Evolutionary conservation across 306 rosid species (phyloP), one percentile per base, ranked within the genome.

Genomic region (Boehmeria nivea): DNA sequence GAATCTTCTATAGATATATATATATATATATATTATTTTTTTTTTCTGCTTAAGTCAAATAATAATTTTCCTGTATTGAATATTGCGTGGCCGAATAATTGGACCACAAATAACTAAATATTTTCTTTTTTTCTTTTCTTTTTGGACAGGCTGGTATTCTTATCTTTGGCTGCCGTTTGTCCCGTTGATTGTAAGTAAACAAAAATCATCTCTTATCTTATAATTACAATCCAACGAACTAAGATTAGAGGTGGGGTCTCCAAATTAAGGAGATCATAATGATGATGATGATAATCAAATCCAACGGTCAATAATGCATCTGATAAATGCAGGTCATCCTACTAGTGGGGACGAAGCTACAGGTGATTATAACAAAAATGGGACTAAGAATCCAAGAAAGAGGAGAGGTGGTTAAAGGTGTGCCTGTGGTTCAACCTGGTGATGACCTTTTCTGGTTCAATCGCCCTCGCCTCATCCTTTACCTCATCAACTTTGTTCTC

Each of bases 291-390:
- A 2, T 31, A 31, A 28, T 28, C 39, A 17, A 19, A 54, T 28
- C 57, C 18, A 20, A 66, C 46, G 38, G 36, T 46, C 12, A 25
- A 49, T 10, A 42, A 50, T 28, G 31, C 12, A 18, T 40, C 17
- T 52, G 8, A 8, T 16, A 4, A 6, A n/a, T 70, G 69, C 61
- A 90, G 98, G 74, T 90, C 5, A 66, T 84, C 1, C 69, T 87
- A 12, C 14, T 87, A 57, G 96, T 91, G 25, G 98, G 98, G 25
- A 87, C 89, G 11, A 87, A 91, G 68, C 66, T 91, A 50, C 95
- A 91, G 31, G 89, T 84, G 58, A 87, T 91, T n/a, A 82, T 91
- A 66, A 87, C 96, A 16, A 74, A 84, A 47, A 87, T 91, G 99
- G 99, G 86, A 1, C 71, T 82, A 5, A 64, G 81, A 46, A 82